Conservation (phyloP, 768 basidiomycete genomes). For the Serpula lacrymans region DNA sequence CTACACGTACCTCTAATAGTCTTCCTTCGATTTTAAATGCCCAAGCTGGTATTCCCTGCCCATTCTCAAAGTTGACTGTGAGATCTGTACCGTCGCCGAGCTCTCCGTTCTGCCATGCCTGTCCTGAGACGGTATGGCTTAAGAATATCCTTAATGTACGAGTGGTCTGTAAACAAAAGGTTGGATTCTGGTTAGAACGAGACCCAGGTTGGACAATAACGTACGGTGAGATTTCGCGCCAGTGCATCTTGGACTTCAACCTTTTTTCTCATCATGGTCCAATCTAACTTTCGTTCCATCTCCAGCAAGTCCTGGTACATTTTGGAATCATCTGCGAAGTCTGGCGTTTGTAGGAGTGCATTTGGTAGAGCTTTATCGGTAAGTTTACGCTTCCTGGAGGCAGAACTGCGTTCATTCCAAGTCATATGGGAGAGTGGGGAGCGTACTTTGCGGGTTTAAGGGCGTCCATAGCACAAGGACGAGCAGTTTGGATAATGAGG, state of each 20-base stretch:
- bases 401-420: too few relatives aligned
- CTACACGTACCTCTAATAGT: conserved; percentile 63
- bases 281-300: conserved; percentile 90
- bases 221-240: conserved; percentile 60
- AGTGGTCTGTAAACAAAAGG: conserved; percentile 53
- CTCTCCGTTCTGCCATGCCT: conserved; percentile 74
- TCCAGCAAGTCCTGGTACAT: conserved; percentile 86
- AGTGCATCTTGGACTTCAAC: conserved; percentile 92
- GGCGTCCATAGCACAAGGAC: conserved; percentile 17
- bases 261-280: conserved; percentile 90
- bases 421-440: background rate
- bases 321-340: conserved; percentile 75
- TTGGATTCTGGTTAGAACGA: conserved; percentile 9
- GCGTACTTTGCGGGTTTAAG: conserved; percentile 34
- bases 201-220: conserved; percentile 3
- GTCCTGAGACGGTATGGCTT: conserved; percentile 83
- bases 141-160: conserved; percentile 83
- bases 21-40: conserved; percentile 84
- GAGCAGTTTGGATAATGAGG: too few relatives aligned
- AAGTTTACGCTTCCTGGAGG: conserved; percentile 66
- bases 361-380: conserved; percentile 79
- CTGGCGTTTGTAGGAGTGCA: conserved; percentile 67
- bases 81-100: conserved; percentile 32
- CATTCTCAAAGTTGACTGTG: conserved; percentile 68
- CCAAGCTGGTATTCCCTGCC: conserved; percentile 90